Evolutionary conservation across 108 stramenopile genomes (phyloP).

Genomic region (Fistulifera pelliculosa): DNA sequence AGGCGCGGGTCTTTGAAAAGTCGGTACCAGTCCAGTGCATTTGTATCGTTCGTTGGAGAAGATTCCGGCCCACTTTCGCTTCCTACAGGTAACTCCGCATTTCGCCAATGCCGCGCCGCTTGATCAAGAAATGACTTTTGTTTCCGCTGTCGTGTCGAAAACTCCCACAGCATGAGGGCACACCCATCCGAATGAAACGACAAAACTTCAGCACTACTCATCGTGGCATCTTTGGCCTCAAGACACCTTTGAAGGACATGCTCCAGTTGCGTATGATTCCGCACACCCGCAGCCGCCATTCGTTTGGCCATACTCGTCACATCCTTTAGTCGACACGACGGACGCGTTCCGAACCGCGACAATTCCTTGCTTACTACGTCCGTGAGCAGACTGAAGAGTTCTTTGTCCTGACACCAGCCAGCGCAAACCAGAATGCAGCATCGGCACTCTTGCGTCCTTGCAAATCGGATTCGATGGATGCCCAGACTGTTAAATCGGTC

Average conservation of each 20-base stretch:
- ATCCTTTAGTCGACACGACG: conserved; percentile 55
- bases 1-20: conserved; percentile 38
- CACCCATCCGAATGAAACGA: conserved; percentile 51
- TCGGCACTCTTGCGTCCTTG: conserved; percentile 72
- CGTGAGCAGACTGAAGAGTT: conserved; percentile 35
- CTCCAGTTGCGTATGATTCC: not conserved
- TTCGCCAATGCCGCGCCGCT: conserved; percentile 42
- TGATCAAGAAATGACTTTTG: conserved; percentile 35
- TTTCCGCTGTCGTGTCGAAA: conserved; percentile 56
- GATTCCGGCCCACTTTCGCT: conserved; percentile 9
- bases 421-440: conserved; percentile 74
- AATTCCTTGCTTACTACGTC: conserved; percentile 39
- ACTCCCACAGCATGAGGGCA: conserved; percentile 52
- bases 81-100: no score
- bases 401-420: conserved; percentile 38
- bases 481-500: not conserved
- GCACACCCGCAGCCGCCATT: conserved; percentile 51
- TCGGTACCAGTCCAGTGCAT: conserved; percentile 16
- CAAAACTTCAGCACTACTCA: conserved; percentile 7
- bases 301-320: conserved; percentile 53
- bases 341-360: conserved; percentile 5
- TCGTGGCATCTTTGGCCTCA: not conserved
- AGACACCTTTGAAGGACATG: conserved; percentile 2
- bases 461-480: conserved; percentile 21
- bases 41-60: not conserved